Conservation (phyloP, 2,329 filamentous ascomycete species). For the Colletotrichum tofieldiae region DNA sequence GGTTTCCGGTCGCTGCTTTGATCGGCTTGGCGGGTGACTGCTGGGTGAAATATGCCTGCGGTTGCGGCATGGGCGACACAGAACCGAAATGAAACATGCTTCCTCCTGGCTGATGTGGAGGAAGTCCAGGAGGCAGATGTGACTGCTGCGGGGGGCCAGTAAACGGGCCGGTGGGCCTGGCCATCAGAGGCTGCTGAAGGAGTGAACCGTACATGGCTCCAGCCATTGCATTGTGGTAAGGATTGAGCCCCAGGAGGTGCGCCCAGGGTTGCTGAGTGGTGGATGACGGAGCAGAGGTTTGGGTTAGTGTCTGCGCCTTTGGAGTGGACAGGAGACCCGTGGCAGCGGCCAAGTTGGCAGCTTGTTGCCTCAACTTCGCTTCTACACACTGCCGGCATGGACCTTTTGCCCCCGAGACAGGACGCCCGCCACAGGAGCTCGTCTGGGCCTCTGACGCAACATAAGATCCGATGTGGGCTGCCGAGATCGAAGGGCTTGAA, state of each 20-base stretch:
- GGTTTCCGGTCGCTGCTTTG: background rate
- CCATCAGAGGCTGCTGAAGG: slow-evolving; percentile 35
- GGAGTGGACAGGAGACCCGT: background rate
- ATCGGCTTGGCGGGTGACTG: background rate
- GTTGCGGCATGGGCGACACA: slow-evolving; percentile 1
- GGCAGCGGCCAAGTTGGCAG: slow-evolving; percentile 23
- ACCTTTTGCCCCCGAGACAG: slow-evolving; percentile 22
- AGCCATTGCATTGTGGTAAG: slow-evolving; percentile 35
- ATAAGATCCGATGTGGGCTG: slow-evolving; percentile 5
- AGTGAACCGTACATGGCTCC: slow-evolving; percentile 33
- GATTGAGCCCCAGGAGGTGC: slow-evolving; percentile 32
- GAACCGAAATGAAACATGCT: slow-evolving; percentile 20
- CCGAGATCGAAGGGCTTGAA: background rate
- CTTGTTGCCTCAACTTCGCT: slow-evolving; percentile 38
- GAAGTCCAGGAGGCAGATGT: slow-evolving; percentile 1
- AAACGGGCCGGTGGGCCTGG: slow-evolving; percentile 20
- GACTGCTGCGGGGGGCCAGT: slow-evolving; percentile 25
- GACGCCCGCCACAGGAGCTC: slow-evolving; percentile 17
- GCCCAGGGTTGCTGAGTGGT: slow-evolving; percentile 35
- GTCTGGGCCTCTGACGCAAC: background rate
- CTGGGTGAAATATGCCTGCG: slow-evolving; percentile 7
- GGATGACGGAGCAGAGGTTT: slow-evolving; percentile 6
- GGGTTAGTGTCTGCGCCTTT: background rate
- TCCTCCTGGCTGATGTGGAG: slow-evolving; percentile 13
- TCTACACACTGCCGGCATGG: slow-evolving; percentile 42